These are phyloP conservation scores for Sporisorium iseilematis-ciliati DNA, from an alignment of 1,284 basidiomycete species.

Conservation along the genomic window DNA sequence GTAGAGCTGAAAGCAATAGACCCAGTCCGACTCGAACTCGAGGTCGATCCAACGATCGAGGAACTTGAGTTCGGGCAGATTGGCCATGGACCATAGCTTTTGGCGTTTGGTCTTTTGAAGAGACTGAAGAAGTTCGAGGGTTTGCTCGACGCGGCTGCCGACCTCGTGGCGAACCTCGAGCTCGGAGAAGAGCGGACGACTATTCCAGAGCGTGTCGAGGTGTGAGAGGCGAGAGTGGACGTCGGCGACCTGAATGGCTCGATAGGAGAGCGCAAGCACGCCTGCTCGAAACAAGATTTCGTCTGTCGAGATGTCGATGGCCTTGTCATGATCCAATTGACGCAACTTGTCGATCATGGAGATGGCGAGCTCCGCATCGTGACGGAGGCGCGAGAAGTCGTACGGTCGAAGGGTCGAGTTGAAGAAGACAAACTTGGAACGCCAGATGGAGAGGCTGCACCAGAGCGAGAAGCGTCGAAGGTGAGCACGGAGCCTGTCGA, in stretches of 20 bases:
- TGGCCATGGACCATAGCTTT: constrained; percentile 18
- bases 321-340: neutral
- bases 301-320: neutral
- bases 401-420: constrained; percentile 10
- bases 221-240: constrained; percentile 17
- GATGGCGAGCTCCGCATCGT: constrained; percentile 22
- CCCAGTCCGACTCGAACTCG: constrained; percentile 19
- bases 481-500: constrained; percentile 1
- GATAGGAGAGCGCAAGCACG: constrained; percentile 20
- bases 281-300: constrained; percentile 23
- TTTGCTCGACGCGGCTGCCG: constrained; percentile 10
- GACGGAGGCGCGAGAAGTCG: constrained; percentile 28
- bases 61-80: constrained; percentile 19
- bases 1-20: constrained; percentile 14
- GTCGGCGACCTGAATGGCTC: constrained; percentile 23
- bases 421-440: constrained; percentile 26
- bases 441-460: constrained; percentile 35
- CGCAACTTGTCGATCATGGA: constrained; percentile 11
- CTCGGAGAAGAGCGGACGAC: constrained; percentile 22
- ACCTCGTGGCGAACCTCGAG: constrained; percentile 19
- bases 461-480: constrained; percentile 31
- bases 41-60: constrained; percentile 29
- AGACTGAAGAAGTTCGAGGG: constrained; percentile 7
- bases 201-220: constrained; percentile 25
- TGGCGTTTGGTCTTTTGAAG: constrained; percentile 13